These are phyloP conservation scores for Chalciporus chontae DNA, from an alignment of 768 basidiomycete genomes.

Conservation along the genomic window DNA sequence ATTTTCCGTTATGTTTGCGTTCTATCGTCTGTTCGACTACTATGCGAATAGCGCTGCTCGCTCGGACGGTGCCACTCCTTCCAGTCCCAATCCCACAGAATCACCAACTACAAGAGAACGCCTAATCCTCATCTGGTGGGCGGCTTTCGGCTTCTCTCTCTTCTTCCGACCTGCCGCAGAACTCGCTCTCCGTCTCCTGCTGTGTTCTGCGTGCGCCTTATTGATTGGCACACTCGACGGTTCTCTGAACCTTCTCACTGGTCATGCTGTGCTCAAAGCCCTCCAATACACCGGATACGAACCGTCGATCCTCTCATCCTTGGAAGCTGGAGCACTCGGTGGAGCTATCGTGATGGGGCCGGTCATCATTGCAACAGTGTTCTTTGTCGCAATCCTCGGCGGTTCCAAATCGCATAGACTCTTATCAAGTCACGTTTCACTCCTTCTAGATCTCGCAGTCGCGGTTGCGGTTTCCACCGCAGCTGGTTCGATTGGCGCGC, in stretches of 20 bases:
- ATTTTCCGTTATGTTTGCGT: slow-evolving; percentile 9
- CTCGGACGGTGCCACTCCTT: not conserved
- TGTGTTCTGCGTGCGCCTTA: slow-evolving; percentile 2
- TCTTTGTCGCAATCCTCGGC: slow-evolving; percentile 5
- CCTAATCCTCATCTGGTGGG: slow-evolving; percentile 9
- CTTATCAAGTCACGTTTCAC: not conserved
- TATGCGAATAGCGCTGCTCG: not conserved
- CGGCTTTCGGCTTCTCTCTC: slow-evolving; percentile 9
- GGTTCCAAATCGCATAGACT: not conserved
- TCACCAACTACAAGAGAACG: slow-evolving; percentile 4
- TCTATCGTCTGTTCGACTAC: slow-evolving; percentile 8
- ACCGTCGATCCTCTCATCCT: slow-evolving; percentile 1
- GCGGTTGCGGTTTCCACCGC: slow-evolving; percentile 12
- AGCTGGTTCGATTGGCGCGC: slow-evolving; percentile 8
- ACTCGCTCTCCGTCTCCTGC: slow-evolving; percentile 7
- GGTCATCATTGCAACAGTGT: not conserved
- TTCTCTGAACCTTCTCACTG: slow-evolving; percentile 10
- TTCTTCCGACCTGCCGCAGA: slow-evolving; percentile 9
- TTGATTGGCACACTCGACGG: slow-evolving; percentile 7
- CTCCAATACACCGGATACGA: slow-evolving; percentile 12
- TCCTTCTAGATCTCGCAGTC: slow-evolving; percentile 11
- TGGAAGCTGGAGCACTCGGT: slow-evolving; percentile 13
- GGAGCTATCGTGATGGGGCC: slow-evolving; percentile 13
- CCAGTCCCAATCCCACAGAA: not conserved
- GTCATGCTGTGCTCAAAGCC: slow-evolving; percentile 12